Conservation (phyloP, 1,139 yeast genomes). For the Diutina catenulata region DNA sequence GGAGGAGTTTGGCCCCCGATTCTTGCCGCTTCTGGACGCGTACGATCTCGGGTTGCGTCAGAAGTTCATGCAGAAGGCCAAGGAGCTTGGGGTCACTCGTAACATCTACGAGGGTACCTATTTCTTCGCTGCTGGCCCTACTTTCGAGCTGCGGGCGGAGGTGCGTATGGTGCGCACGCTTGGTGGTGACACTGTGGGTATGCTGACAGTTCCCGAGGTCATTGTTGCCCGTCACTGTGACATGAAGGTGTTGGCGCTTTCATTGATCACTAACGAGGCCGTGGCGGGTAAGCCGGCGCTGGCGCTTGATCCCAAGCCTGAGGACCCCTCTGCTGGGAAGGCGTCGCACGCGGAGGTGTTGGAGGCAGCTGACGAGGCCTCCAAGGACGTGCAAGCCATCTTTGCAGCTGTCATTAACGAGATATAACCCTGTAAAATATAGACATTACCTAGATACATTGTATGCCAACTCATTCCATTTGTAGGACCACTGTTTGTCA, state of each 20-base stretch:
- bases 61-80: conserved; percentile 41
- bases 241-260: conserved; percentile 68
- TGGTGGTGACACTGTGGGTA: conserved; percentile 95
- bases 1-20: conserved; percentile 72
- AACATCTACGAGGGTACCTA: conserved; percentile 78
- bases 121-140: conserved; percentile 83
- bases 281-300: conserved; percentile 68
- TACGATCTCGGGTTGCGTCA: conserved; percentile 66
- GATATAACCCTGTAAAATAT: conserved; percentile 13
- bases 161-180: conserved; percentile 56
- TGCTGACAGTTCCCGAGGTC: conserved; percentile 97
- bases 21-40: conserved; percentile 81
- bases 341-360: conserved; percentile 88
- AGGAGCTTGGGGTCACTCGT: conserved; percentile 42
- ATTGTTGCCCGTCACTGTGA: conserved; percentile 86
- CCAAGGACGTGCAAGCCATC: conserved; percentile 63
- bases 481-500: neutral
- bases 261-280: conserved; percentile 77
- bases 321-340: conserved; percentile 57
- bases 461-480: neutral
- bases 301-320: conserved; percentile 45
- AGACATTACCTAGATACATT: neutral
- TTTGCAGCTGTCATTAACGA: conserved; percentile 53
- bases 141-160: conserved; percentile 90
- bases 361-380: conserved; percentile 70